Percentiles rank a stretch among this genome's conserved stretches.
Evolutionary conservation across 371 early-diverging fungal genomes (phyloP).

Genomic region (Mucor ambiguus): DNA sequence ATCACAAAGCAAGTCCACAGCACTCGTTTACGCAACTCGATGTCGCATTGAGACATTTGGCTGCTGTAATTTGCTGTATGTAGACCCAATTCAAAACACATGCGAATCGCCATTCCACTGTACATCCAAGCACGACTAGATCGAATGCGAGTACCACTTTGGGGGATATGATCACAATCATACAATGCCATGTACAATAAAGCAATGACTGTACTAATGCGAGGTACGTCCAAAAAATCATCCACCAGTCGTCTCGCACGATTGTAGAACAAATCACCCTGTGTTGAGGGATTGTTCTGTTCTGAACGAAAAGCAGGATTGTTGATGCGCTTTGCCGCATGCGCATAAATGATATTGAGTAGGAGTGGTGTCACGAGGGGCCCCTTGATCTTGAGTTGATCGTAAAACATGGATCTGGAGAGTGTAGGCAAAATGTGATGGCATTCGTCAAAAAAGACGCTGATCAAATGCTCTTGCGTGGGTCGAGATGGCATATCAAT

Average conservation of each 20-base stretch:
- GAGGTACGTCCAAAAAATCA: conserved; percentile 51
- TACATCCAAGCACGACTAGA: conserved; percentile 50
- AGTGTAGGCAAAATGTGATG: conserved; percentile 35
- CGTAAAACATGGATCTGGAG: conserved; percentile 44
- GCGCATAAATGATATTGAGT: conserved; percentile 50
- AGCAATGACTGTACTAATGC: conserved; percentile 50
- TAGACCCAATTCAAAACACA: conserved; percentile 46
- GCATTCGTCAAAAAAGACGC: conserved; percentile 42
- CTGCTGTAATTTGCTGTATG: conserved; percentile 45
- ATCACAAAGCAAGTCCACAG: conserved; percentile 53
- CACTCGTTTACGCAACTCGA: conserved; percentile 51
- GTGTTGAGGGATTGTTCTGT: conserved; percentile 21
- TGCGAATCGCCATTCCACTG: conserved; percentile 43
- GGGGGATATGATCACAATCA: conserved; percentile 27
- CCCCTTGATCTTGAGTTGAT: conserved; percentile 47
- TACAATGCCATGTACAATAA: conserved; percentile 46
- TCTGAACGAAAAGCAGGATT: conserved; percentile 30
- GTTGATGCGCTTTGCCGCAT: conserved; percentile 38
- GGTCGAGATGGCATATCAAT: conserved; percentile 46
- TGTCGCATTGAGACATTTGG: conserved; percentile 50
- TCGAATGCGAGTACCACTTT: conserved; percentile 9
- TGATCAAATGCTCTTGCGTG: conserved; percentile 42
- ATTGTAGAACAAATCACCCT: conserved; percentile 41
- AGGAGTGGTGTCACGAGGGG: conserved; percentile 46
- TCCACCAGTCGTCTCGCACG: conserved; percentile 46